Evolutionary conservation across 2,329 filamentous ascomycete genomes (phyloP).

Genomic region (Dothistroma septosporum): DNA sequence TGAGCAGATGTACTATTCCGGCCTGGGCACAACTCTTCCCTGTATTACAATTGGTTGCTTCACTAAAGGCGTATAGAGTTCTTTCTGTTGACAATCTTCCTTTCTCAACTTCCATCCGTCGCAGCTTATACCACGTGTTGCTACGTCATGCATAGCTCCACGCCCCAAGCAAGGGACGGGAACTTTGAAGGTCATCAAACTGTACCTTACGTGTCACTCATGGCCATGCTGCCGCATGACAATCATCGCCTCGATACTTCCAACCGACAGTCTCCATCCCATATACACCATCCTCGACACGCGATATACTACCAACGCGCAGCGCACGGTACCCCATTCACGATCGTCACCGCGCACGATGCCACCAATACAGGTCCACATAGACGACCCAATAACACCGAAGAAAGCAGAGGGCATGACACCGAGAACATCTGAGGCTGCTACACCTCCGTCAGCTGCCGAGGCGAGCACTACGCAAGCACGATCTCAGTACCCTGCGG

Average conservation of each 20-base stretch:
- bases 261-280: neutral
- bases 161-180: neutral
- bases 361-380: slow-evolving; percentile 11
- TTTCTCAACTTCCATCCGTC: neutral
- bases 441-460: slow-evolving; percentile 11
- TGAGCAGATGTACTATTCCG: slow-evolving; percentile 29
- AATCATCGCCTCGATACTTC: neutral
- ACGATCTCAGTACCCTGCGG: slow-evolving; percentile 26
- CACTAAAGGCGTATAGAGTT: slow-evolving; percentile 30
- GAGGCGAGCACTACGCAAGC: slow-evolving; percentile 25
- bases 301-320: no score
- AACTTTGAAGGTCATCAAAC: slow-evolving; percentile 1
- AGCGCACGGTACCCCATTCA: no score
- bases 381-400: slow-evolving; percentile 43
- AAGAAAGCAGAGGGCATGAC: slow-evolving; percentile 37
- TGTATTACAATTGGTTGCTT: slow-evolving; percentile 35
- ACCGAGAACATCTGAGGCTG: slow-evolving; percentile 35
- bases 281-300: no score
- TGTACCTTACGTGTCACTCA: slow-evolving; percentile 5
- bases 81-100: slow-evolving; percentile 12
- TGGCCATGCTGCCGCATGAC: neutral
- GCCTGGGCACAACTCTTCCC: slow-evolving; percentile 30
- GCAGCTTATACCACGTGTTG: neutral
- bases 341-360: neutral
- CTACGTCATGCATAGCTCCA: slow-evolving; percentile 7